phyloP scores from a whole-genome alignment of 2,329 filamentous ascomycete species.

The Fusarium ambrosium region DNA sequence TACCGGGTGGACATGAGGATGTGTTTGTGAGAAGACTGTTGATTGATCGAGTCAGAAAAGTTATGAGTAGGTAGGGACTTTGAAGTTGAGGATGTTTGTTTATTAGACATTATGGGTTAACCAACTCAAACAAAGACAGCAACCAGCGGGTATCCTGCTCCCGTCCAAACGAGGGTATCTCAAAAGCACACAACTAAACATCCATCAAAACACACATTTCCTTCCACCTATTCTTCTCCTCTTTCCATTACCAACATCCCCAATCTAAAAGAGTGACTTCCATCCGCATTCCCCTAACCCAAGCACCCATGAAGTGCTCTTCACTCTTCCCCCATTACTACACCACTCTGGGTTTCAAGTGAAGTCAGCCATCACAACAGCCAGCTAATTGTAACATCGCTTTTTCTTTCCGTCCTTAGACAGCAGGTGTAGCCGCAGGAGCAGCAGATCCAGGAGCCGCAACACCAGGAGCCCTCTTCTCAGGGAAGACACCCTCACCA shows the following conservation, averaged over 20 bases:
- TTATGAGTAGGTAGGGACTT: not conserved
- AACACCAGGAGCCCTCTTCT: slow-evolving; percentile 54
- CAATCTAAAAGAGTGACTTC: not conserved
- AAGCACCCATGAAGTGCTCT: not conserved
- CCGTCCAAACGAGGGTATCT: slow-evolving; percentile 44
- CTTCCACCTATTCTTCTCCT: not conserved
- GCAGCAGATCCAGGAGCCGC: slow-evolving; percentile 20
- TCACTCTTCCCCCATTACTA: not conserved
- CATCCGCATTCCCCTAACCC: not conserved
- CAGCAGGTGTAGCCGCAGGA: slow-evolving; percentile 27
- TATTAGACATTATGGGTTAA: slow-evolving; percentile 35
- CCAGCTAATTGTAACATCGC: not conserved
- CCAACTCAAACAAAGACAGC: not conserved
- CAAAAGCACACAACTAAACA: not conserved
- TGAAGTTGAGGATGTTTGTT: not conserved
- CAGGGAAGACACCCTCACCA: slow-evolving; percentile 58
- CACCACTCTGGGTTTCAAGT: not conserved
- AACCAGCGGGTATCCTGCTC: slow-evolving; percentile 32
- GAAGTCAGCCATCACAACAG: not conserved
- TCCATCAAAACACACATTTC: not conserved
- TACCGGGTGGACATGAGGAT: not conserved
- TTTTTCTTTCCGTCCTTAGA: slow-evolving; percentile 10
- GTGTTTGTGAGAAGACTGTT: not conserved
- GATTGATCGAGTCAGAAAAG: not conserved
- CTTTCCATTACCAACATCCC: not conserved